phyloP scores from a whole-genome alignment of 352 stramenopile genomes.

The Globisporangium recalcitrans region DNA sequence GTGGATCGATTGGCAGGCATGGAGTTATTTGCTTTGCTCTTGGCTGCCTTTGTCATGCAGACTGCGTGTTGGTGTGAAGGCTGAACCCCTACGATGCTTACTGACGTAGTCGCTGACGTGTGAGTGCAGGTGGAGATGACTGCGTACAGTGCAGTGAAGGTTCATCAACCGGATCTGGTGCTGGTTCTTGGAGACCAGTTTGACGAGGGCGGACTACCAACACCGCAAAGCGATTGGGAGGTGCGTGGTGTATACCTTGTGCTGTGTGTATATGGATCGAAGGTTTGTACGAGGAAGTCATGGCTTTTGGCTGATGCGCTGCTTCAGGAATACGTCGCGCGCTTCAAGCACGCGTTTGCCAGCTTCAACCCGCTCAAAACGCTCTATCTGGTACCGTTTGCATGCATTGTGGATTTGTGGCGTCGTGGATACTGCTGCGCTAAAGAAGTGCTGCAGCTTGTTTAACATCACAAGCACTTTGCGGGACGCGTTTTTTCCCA shows the following conservation, averaged over 20 bases:
- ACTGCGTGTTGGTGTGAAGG: not conserved
- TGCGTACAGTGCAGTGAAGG: conserved; percentile 34
- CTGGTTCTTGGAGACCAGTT: conserved; percentile 72
- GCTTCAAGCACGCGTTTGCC: conserved; percentile 41
- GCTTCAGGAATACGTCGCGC: conserved; percentile 38
- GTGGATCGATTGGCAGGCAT: conserved; percentile 73
- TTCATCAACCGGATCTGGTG: conserved; percentile 49
- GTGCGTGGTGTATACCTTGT: conserved; percentile 10
- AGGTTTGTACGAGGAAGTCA: not conserved
- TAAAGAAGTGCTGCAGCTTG: not conserved
- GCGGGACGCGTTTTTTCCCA: too few relatives aligned
- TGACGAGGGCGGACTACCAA: conserved; percentile 61
- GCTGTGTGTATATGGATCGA: not conserved
- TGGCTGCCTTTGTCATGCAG: not conserved
- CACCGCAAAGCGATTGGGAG: conserved; percentile 42
- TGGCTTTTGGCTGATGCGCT: not conserved
- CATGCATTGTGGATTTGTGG: not conserved
- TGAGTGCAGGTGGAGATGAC: conserved; percentile 28
- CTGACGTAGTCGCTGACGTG: not conserved
- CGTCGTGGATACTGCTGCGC: not conserved
- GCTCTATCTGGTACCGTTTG: conserved; percentile 41
- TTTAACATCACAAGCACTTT: not conserved
- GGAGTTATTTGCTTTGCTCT: too few relatives aligned
- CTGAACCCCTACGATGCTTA: not conserved
- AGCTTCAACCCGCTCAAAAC: conserved; percentile 38